Evolutionary conservation across 352 stramenopile genomes (phyloP).

Genomic region (Pythium rishiriense): DNA sequence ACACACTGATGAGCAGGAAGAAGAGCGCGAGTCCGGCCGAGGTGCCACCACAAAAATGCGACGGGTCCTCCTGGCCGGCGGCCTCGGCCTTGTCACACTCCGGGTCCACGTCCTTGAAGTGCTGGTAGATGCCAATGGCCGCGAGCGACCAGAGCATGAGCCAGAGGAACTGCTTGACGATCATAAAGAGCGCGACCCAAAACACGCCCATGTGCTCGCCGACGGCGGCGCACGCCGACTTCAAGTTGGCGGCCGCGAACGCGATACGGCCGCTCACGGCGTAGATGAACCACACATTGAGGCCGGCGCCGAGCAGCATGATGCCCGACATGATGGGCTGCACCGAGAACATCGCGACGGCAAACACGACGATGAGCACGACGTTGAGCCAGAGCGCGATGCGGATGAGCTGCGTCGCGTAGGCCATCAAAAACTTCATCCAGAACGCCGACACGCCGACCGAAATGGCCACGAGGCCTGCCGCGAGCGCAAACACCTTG

Average conservation of each 20-base stretch:
- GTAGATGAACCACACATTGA: conserved; percentile 87
- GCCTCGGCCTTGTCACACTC: conserved; percentile 51
- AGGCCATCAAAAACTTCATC: conserved; percentile 80
- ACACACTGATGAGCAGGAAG: conserved; percentile 82
- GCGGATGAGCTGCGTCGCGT: conserved; percentile 73
- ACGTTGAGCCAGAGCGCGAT: conserved; percentile 87
- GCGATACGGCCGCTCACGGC: conserved; percentile 77
- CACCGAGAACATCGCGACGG: conserved; percentile 59
- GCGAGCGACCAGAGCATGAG: conserved; percentile 71
- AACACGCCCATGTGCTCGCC: conserved; percentile 64
- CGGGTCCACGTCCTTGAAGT: conserved; percentile 68
- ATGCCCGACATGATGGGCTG: conserved; percentile 60
- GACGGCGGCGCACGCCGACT: conserved; percentile 63
- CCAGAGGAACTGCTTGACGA: conserved; percentile 77
- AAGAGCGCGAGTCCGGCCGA: conserved; percentile 66
- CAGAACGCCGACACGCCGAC: conserved; percentile 64
- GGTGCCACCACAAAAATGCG: conserved; percentile 59
- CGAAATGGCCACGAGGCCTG: conserved; percentile 47
- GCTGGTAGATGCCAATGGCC: conserved; percentile 68
- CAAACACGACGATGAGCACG: conserved; percentile 62
- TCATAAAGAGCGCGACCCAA: conserved; percentile 57
- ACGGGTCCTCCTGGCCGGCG: conserved; percentile 3
- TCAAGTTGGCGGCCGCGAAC: conserved; percentile 82
- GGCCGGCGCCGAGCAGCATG: conserved; percentile 54
- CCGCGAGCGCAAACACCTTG: conserved; percentile 55